Conservation (phyloP, 2,329 filamentous ascomycete species). For the Pezicula radicicola region DNA sequence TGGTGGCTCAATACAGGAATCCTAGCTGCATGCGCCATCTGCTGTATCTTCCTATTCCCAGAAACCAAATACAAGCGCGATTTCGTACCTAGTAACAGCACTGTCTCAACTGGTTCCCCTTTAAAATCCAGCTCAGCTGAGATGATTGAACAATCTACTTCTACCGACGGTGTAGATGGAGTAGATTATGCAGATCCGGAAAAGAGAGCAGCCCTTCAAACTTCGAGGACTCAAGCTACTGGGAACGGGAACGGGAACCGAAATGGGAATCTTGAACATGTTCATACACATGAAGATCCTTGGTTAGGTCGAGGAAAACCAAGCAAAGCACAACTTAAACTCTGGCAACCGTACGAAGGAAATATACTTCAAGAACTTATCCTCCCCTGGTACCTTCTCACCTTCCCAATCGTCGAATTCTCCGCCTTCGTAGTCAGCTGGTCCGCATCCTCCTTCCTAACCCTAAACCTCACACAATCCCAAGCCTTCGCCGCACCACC, state of each 20-base stretch:
- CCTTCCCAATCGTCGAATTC: slow-evolving; percentile 62
- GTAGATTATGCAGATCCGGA: slow-evolving; percentile 13
- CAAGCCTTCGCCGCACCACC: slow-evolving; percentile 29
- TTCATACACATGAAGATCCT: slow-evolving; percentile 45
- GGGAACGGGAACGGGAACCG: slow-evolving; percentile 9
- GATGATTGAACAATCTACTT: slow-evolving; percentile 8
- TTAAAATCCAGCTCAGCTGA: slow-evolving; percentile 17
- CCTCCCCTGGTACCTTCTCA: slow-evolving; percentile 59
- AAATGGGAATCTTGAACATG: slow-evolving; percentile 20
- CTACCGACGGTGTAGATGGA: slow-evolving; percentile 2
- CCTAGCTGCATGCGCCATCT: slow-evolving; percentile 43
- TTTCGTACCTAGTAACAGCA: slow-evolving; percentile 6
- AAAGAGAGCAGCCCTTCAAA: slow-evolving; percentile 8
- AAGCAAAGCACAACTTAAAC: slow-evolving; percentile 50
- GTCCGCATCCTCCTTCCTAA: slow-evolving; percentile 53
- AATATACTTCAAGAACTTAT: slow-evolving; percentile 51
- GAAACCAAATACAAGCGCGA: slow-evolving; percentile 58
- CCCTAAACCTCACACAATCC: slow-evolving; percentile 55
- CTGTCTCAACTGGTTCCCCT: slow-evolving; percentile 5
- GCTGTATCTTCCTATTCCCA: slow-evolving; percentile 58
- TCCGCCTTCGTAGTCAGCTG: slow-evolving; percentile 60
- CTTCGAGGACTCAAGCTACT: slow-evolving; percentile 16
- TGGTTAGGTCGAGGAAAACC: slow-evolving; percentile 54
- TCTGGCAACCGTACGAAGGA: slow-evolving; percentile 46
- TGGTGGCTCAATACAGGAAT: slow-evolving; percentile 64